phyloP scores from a whole-genome alignment of 805 yeast species.

The Candida argentea region DNA sequence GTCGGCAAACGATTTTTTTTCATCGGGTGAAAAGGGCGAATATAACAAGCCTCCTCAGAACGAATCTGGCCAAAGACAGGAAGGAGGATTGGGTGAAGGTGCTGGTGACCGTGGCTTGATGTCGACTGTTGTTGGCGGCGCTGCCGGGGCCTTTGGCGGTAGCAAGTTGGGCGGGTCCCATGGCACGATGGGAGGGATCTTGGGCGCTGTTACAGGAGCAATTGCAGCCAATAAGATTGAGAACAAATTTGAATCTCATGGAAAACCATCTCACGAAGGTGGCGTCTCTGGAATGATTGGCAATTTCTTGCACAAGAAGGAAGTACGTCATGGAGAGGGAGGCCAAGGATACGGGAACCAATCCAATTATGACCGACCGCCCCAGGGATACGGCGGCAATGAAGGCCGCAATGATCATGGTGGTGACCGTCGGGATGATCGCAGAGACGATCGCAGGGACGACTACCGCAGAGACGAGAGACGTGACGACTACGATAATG shows the following conservation, averaged over 20 bases:
- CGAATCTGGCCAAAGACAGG: constrained; percentile 4
- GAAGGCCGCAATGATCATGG: constrained; percentile 4
- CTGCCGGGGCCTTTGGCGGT: constrained; percentile 21
- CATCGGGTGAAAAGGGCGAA: constrained; percentile 15
- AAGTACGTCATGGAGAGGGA: constrained; percentile 4
- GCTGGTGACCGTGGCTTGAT: constrained; percentile 18
- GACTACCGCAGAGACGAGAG: constrained; percentile 5
- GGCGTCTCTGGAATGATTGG: too few species aligned
- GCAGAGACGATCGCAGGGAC: constrained; percentile 2
- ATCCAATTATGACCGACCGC: constrained; percentile 6
- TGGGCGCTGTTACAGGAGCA: constrained; percentile 21
- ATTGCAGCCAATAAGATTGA: constrained; percentile 20
- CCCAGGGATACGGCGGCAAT: constrained; percentile 5
- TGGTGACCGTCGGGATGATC: constrained; percentile 2
- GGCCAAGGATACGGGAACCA: constrained; percentile 4
- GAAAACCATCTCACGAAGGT: too few species aligned
- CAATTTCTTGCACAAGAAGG: constrained; percentile 4
- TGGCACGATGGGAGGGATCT: constrained; percentile 18
- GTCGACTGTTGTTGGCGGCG: constrained; percentile 19
- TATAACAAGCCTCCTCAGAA: constrained; percentile 6
- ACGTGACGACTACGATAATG: constrained; percentile 4
- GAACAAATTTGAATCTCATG: constrained; percentile 8
- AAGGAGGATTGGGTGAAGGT: constrained; percentile 6
- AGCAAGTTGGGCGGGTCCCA: constrained; percentile 15
- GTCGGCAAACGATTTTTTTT: constrained; percentile 20